A percentile compares a stretch with the other conserved stretches of the same genome.
Evolutionary conservation across 2,329 filamentous ascomycete species (phyloP).

Genomic region (Pleoardoris graminearum): DNA sequence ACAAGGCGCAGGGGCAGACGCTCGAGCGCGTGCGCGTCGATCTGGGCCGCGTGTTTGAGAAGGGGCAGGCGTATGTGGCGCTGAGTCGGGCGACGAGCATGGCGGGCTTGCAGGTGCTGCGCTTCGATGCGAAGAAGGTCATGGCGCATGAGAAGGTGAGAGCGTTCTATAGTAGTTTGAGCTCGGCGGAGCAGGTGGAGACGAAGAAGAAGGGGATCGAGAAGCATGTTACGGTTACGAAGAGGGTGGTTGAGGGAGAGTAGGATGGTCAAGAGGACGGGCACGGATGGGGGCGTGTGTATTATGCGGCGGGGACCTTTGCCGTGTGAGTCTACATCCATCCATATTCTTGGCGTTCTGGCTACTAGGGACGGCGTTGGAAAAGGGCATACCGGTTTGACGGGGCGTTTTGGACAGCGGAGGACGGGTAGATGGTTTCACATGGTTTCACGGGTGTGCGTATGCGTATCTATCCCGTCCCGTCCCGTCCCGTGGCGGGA

Average conservation of each 20-base stretch:
- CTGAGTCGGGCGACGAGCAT: slow-evolving; percentile 90
- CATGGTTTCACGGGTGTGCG: too few relatives aligned
- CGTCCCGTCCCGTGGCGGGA: too few relatives aligned
- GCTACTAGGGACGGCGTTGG: too few relatives aligned
- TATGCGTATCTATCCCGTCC: too few relatives aligned
- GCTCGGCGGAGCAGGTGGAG: slow-evolving; percentile 63
- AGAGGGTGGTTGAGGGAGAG: slow-evolving; percentile 10
- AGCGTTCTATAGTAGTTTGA: slow-evolving; percentile 81
- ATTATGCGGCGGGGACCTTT: too few relatives aligned
- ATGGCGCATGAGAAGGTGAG: slow-evolving; percentile 90
- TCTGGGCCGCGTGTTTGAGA: slow-evolving; percentile 89
- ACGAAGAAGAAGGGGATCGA: slow-evolving; percentile 38
- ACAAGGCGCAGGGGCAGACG: slow-evolving; percentile 97
- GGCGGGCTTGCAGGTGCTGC: slow-evolving; percentile 80
- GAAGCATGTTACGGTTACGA: slow-evolving; percentile 34
- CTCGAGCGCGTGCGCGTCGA: slow-evolving; percentile 93
- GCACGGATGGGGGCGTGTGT: too few relatives aligned
- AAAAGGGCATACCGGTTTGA: too few relatives aligned
- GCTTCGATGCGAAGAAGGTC: slow-evolving; percentile 88
- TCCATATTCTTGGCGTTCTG: too few relatives aligned
- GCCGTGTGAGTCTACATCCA: too few relatives aligned
- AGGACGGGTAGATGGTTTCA: too few relatives aligned
- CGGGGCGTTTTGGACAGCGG: too few relatives aligned
- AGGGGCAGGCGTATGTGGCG: slow-evolving; percentile 96
- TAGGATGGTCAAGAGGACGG: too few relatives aligned